These are phyloP conservation scores for Coffea humblotiana DNA, from an alignment of 305 asterid species.

Conservation along the genomic window DNA sequence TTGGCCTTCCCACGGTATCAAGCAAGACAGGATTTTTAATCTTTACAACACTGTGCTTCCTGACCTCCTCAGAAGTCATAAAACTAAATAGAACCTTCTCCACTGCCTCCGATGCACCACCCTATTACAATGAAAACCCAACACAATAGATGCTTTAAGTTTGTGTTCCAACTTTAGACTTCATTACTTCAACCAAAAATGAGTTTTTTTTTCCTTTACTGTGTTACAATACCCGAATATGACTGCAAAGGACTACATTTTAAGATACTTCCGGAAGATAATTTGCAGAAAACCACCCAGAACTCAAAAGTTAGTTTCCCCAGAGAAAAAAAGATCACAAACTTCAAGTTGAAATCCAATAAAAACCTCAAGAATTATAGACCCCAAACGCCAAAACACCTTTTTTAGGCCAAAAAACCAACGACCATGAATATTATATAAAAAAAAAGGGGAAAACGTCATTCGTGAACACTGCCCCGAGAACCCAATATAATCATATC, in stretches of 20 bases:
- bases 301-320: no score
- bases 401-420: neutral
- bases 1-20: slow-evolving; percentile 48
- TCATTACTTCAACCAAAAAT: neutral
- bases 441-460: no score
- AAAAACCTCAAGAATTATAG: no score
- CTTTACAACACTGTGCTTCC: slow-evolving; percentile 61
- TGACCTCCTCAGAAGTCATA: slow-evolving; percentile 71
- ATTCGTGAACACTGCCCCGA: neutral
- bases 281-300: no score
- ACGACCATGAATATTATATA: neutral
- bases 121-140: neutral
- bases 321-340: no score
- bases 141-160: neutral
- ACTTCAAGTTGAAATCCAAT: no score
- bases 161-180: neutral
- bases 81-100: slow-evolving; percentile 62
- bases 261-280: neutral
- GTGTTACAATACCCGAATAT: neutral
- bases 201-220: neutral
- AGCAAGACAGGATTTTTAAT: slow-evolving; percentile 57
- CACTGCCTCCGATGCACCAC: slow-evolving; percentile 56
- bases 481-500: neutral
- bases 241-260: neutral
- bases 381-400: neutral